These are phyloP conservation scores for Pisolithus marmoratus DNA, from an alignment of 768 basidiomycete genomes.

Conservation along the genomic window DNA sequence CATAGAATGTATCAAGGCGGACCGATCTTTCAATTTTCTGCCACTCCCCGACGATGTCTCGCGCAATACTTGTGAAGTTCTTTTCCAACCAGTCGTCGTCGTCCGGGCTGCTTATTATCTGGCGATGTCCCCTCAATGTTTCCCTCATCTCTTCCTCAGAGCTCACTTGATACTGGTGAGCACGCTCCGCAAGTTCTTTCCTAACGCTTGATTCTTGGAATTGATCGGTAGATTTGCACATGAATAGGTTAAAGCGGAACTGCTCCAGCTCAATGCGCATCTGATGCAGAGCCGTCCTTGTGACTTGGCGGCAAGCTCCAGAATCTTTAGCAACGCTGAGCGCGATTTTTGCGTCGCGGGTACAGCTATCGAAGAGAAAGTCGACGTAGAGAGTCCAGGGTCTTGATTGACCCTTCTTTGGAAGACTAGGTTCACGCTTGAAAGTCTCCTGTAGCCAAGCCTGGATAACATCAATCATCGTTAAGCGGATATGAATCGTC, in stretches of 20 bases:
- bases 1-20: slow-evolving; percentile 40
- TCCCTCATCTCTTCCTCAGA: slow-evolving; percentile 1
- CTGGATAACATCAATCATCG: slow-evolving; percentile 40
- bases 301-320: slow-evolving; percentile 47
- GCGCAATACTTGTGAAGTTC: slow-evolving; percentile 36
- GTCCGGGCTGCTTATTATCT: slow-evolving; percentile 19
- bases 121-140: slow-evolving; percentile 7
- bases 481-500: slow-evolving; percentile 48
- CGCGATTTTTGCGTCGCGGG: slow-evolving; percentile 42
- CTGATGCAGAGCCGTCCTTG: slow-evolving; percentile 36
- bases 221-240: slow-evolving; percentile 18
- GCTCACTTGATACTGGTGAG: slow-evolving; percentile 9
- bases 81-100: slow-evolving; percentile 36
- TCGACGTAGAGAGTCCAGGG: slow-evolving; percentile 42
- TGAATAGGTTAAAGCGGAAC: slow-evolving; percentile 43
- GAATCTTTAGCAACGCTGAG: slow-evolving; percentile 42
- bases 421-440: slow-evolving; percentile 13
- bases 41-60: slow-evolving; percentile 44
- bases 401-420: slow-evolving; percentile 21
- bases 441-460: slow-evolving; percentile 34
- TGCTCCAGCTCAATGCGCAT: slow-evolving; percentile 44
- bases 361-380: slow-evolving; percentile 45
- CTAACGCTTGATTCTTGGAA: slow-evolving; percentile 15
- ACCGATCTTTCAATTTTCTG: slow-evolving; percentile 34
- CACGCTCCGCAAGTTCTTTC: slow-evolving; percentile 15